These are phyloP conservation scores for Fraxinus ornus DNA, from an alignment of 305 asterid species.

Conservation along the genomic window DNA sequence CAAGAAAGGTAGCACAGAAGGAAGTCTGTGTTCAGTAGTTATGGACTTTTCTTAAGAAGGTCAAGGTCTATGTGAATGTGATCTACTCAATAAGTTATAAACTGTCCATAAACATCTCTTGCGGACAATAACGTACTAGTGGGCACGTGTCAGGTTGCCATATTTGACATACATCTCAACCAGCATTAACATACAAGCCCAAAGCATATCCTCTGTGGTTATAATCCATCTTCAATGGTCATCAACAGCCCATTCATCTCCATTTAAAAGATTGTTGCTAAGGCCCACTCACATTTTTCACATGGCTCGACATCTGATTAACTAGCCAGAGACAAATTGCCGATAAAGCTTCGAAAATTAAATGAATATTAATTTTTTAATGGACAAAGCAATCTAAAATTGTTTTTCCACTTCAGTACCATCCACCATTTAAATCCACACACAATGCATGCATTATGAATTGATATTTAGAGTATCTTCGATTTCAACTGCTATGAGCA, in stretches of 20 bases:
- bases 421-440: background rate
- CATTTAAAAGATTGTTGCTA: background rate
- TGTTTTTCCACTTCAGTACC: background rate
- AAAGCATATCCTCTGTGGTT: background rate
- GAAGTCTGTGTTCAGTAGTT: too few species aligned
- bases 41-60: too few species aligned
- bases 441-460: background rate
- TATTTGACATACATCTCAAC: background rate
- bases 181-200: background rate
- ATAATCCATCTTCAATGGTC: too few species aligned
- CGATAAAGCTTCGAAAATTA: background rate
- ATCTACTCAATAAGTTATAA: background rate
- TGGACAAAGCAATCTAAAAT: background rate
- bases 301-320: too few species aligned
- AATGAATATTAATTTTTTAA: background rate
- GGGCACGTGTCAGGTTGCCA: background rate
- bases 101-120: background rate
- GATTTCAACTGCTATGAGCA: background rate
- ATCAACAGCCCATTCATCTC: background rate
- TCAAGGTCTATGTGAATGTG: too few species aligned
- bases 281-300: too few species aligned
- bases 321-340: too few species aligned
- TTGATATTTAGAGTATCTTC: background rate
- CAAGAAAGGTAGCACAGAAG: too few species aligned
- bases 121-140: background rate